These are phyloP conservation scores for Lumnitzera racemosa DNA, from an alignment of 345 rosid species.

Conservation along the genomic window DNA sequence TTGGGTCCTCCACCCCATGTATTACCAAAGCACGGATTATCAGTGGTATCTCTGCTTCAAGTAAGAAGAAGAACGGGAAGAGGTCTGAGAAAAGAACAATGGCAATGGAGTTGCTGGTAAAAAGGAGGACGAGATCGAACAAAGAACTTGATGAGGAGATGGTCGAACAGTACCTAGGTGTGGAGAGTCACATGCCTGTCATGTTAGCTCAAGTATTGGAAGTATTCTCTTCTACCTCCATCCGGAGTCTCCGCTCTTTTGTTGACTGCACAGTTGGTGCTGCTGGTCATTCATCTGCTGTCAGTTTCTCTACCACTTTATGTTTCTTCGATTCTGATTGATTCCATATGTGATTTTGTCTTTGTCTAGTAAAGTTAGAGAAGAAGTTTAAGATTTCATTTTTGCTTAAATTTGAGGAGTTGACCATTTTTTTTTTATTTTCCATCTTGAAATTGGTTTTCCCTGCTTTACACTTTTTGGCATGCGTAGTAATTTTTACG, in stretches of 20 bases:
- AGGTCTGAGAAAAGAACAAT: conserved; percentile 4
- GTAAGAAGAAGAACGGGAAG: conserved; percentile 6
- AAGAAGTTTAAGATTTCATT: background rate
- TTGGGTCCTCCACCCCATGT: background rate
- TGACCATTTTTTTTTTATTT: too few species aligned
- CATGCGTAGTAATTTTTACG: too few species aligned
- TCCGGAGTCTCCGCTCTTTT: conserved; percentile 41
- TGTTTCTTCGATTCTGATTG: background rate
- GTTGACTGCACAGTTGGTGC: conserved; percentile 93
- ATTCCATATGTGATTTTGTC: background rate
- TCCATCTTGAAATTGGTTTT: too few species aligned
- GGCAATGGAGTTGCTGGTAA: conserved; percentile 31
- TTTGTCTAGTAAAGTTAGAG: background rate
- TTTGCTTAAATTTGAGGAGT: background rate
- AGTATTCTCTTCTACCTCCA: conserved; percentile 40
- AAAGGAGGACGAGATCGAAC: conserved; percentile 75
- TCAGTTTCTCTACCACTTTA: conserved; percentile 14
- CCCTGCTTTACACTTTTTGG: too few species aligned
- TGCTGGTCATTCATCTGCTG: conserved; percentile 88
- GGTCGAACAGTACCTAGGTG: conserved; percentile 13
- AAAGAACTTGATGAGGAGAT: conserved; percentile 29
- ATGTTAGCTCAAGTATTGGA: conserved; percentile 83
- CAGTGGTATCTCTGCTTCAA: conserved; percentile 4
- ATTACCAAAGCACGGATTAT: background rate
- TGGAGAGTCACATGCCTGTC: conserved; percentile 55